phyloP scores from a whole-genome alignment of 352 stramenopile species.

The Phytophthora hibernalis region DNA sequence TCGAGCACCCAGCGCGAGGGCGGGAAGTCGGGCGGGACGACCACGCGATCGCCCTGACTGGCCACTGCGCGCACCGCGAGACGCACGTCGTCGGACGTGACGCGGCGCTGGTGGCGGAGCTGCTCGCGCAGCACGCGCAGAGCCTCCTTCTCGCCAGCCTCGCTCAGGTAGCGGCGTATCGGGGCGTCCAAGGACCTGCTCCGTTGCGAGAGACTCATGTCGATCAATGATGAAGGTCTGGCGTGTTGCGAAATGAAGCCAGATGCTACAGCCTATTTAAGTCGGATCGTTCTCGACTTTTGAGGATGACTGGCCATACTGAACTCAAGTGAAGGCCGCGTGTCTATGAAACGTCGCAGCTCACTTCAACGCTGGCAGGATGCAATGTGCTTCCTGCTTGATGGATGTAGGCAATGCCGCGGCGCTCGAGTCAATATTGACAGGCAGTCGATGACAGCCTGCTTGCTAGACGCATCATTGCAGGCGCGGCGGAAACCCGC shows the following conservation, averaged over 20 bases:
- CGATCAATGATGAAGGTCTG: neutral
- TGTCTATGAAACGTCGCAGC: neutral
- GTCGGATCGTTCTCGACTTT: neutral
- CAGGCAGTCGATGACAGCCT: too few relatives aligned
- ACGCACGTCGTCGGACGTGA: constrained; percentile 63
- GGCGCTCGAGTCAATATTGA: too few relatives aligned
- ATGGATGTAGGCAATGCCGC: too few relatives aligned
- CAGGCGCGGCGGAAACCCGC: too few relatives aligned
- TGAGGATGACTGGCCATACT: neutral
- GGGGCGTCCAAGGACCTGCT: neutral
- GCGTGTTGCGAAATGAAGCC: neutral
- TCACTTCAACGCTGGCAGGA: neutral
- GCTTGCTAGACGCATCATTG: too few relatives aligned
- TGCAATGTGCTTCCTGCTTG: too few relatives aligned
- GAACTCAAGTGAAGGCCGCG: neutral
- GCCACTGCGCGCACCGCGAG: constrained; percentile 53
- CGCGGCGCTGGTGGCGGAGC: constrained; percentile 44
- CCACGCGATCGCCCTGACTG: constrained; percentile 39
- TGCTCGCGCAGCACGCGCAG: constrained; percentile 51
- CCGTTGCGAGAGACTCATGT: neutral
- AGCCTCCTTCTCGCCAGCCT: constrained; percentile 46
- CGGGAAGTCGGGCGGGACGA: constrained; percentile 55
- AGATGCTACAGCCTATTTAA: neutral
- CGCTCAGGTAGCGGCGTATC: constrained; percentile 38
- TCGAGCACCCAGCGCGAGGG: constrained; percentile 53